phyloP scores from a whole-genome alignment of 352 stramenopile genomes.

The Phytopythium cucurbitacearum region DNA sequence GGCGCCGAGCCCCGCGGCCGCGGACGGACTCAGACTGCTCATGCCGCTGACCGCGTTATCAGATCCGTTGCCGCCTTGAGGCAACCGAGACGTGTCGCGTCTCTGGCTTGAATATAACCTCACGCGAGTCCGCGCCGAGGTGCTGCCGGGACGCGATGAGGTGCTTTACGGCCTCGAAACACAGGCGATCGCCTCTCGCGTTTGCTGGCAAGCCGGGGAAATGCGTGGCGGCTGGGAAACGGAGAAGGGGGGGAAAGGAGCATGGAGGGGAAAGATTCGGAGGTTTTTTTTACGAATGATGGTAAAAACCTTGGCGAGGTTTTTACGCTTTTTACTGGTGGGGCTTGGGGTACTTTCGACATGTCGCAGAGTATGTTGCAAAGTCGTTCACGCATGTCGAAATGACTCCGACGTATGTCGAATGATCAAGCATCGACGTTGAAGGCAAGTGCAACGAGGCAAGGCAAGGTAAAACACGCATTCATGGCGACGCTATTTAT shows the following conservation, averaged over 20 bases:
- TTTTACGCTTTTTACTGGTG: constrained; percentile 2
- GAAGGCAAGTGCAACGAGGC: too few relatives aligned
- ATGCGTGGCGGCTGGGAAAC: not conserved
- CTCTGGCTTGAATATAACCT: too few relatives aligned
- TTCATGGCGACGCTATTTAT: too few relatives aligned
- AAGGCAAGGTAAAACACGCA: too few relatives aligned
- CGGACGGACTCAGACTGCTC: constrained; percentile 8
- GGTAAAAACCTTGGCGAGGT: constrained; percentile 1
- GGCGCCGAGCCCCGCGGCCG: constrained; percentile 13
- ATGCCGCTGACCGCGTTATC: not conserved
- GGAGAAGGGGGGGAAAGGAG: not conserved
- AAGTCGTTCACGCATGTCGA: too few relatives aligned
- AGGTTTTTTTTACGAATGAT: constrained; percentile 1
- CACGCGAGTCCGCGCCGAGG: too few relatives aligned
- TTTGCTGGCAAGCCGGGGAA: not conserved
- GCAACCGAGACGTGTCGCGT: too few relatives aligned
- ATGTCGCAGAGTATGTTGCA: too few relatives aligned
- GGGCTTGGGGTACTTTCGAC: too few relatives aligned
- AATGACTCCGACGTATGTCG: too few relatives aligned
- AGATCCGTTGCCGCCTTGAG: too few relatives aligned
- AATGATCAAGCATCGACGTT: too few relatives aligned
- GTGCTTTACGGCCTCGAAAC: not conserved
- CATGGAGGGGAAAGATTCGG: not conserved
- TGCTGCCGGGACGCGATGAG: not conserved
- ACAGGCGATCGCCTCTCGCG: not conserved